A percentile compares a stretch with the other conserved stretches of the same genome.
These are phyloP conservation scores for Colletotrichum sublineola DNA, from an alignment of 2,329 filamentous ascomycete genomes.

Conservation along the genomic window DNA sequence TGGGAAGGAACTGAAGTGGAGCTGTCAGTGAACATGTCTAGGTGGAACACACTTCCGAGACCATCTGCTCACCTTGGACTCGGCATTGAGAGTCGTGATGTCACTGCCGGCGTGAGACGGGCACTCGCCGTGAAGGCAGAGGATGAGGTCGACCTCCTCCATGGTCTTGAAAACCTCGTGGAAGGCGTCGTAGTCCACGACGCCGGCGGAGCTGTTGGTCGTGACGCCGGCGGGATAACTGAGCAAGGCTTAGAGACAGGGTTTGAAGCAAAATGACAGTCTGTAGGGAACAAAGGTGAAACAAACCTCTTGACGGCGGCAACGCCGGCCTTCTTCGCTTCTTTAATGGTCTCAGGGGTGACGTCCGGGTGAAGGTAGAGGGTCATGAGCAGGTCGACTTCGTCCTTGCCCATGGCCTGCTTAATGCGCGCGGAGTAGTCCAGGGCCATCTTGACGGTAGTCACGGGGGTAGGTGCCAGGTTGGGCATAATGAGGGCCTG, in stretches of 20 bases:
- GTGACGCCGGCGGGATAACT: slow-evolving; percentile 63
- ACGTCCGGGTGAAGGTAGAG: slow-evolving; percentile 75
- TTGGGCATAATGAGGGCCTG: slow-evolving; percentile 65
- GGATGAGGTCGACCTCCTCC: slow-evolving; percentile 84
- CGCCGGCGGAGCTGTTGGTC: slow-evolving; percentile 77
- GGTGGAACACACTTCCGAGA: neutral
- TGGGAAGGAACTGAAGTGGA: slow-evolving; percentile 77
- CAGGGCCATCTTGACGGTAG: slow-evolving; percentile 71
- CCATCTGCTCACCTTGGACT: slow-evolving; percentile 61
- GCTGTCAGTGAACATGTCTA: neutral
- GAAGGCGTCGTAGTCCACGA: slow-evolving; percentile 77
- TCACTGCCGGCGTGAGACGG: slow-evolving; percentile 56
- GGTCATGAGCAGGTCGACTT: slow-evolving; percentile 78
- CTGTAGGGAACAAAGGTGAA: neutral
- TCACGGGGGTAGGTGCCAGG: slow-evolving; percentile 71
- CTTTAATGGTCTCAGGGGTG: slow-evolving; percentile 76
- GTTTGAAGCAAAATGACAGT: no score
- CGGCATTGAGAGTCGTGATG: slow-evolving; percentile 75
- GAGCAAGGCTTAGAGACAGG: neutral
- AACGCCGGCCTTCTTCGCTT: slow-evolving; percentile 80
- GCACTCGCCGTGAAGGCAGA: slow-evolving; percentile 96
- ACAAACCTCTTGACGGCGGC: slow-evolving; percentile 70
- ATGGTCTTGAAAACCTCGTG: slow-evolving; percentile 89
- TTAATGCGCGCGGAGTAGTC: slow-evolving; percentile 74
- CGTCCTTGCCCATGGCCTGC: slow-evolving; percentile 57